Percentiles rank a stretch among this genome's conserved stretches.
Conservation (phyloP, 805 yeast species). For the Saturnispora quitensis region DNA sequence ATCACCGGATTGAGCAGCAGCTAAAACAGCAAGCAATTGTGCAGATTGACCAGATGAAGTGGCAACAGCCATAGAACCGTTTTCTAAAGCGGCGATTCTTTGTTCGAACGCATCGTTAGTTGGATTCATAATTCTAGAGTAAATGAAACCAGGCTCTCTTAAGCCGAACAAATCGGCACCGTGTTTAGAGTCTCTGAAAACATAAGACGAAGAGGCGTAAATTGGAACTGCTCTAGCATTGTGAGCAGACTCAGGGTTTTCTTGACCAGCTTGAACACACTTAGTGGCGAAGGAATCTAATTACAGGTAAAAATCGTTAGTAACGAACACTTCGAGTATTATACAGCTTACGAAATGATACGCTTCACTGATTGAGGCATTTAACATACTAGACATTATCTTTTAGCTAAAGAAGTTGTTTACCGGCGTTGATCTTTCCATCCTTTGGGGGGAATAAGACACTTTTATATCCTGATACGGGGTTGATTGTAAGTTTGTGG, state of each 20-base stretch:
- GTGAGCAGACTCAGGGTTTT: constrained; percentile 45
- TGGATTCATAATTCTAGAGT: constrained; percentile 88
- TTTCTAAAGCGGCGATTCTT: constrained; percentile 87
- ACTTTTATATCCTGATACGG: not conserved
- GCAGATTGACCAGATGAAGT: constrained; percentile 97
- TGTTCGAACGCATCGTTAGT: constrained; percentile 86
- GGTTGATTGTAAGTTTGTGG: not conserved
- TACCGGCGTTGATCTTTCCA: not conserved
- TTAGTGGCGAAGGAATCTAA: constrained; percentile 11
- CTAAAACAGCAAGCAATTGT: constrained; percentile 74
- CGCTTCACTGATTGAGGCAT: not conserved
- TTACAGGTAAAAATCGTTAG: not conserved
- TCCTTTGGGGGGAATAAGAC: not conserved
- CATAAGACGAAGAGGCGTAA: constrained; percentile 85
- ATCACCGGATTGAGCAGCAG: constrained; percentile 81
- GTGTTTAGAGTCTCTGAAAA: constrained; percentile 78
- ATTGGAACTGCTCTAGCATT: constrained; percentile 88
- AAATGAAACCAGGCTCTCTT: constrained; percentile 76
- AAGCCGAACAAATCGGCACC: constrained; percentile 88
- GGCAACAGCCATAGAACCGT: constrained; percentile 86
- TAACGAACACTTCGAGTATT: not conserved
- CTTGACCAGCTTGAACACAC: constrained; percentile 95
- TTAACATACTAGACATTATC: constrained; percentile 3
- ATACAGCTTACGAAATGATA: not conserved
- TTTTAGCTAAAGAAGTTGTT: not conserved